Evolutionary conservation across 2,329 filamentous ascomycete species (phyloP).

Genomic region (Trichoderma guizhouense): DNA sequence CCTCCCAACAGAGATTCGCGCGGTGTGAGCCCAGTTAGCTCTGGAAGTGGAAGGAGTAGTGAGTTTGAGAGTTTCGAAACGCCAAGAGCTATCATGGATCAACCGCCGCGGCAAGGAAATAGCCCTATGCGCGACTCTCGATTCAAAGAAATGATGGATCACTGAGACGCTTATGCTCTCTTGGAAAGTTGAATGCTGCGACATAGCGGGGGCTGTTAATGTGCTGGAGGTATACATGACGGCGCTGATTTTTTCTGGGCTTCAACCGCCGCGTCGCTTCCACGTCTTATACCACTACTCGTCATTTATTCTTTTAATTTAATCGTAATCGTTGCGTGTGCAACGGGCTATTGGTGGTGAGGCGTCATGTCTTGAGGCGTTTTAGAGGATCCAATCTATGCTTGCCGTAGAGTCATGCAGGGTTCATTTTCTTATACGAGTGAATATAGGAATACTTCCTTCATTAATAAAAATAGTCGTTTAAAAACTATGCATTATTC

Average conservation of each 20-base stretch:
- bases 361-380: neutral
- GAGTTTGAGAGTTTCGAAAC: constrained; percentile 32
- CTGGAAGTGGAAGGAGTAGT: constrained; percentile 10
- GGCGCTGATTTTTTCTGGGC: neutral
- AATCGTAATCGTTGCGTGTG: neutral
- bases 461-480: neutral
- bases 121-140: constrained; percentile 56
- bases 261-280: neutral
- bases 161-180: constrained; percentile 19
- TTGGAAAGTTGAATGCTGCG: neutral
- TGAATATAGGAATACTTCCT: neutral
- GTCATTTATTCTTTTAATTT: neutral
- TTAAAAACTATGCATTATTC: neutral
- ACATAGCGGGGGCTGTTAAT: neutral
- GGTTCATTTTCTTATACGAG: neutral
- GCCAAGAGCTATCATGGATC: constrained; percentile 36
- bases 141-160: constrained; percentile 55
- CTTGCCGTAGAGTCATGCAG: neutral
- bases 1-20: constrained; percentile 28
- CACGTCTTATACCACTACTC: neutral
- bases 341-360: neutral
- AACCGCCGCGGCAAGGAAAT: constrained; percentile 37
- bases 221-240: neutral
- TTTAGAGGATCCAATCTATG: neutral
- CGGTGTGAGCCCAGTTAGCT: constrained; percentile 38